A percentile compares a stretch with the other conserved stretches of the same genome.
These are phyloP conservation scores for Hymenoscyphus scutula DNA, from an alignment of 2,329 filamentous ascomycete genomes.

Conservation along the genomic window DNA sequence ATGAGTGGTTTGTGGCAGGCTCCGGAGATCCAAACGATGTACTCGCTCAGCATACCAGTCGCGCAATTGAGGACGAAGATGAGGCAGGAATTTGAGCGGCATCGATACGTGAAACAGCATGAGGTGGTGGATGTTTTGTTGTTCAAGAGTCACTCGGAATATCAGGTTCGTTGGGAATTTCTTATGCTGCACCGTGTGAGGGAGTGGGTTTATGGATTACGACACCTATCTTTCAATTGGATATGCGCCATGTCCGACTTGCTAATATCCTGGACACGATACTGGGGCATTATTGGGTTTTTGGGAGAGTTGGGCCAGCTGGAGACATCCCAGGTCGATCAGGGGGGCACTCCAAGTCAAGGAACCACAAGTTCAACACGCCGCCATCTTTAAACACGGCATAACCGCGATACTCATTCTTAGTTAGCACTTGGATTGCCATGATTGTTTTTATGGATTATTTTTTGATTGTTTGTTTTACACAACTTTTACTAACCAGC, in stretches of 20 bases:
- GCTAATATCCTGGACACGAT: too few species aligned
- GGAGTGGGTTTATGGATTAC: background rate
- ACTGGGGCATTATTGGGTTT: too few species aligned
- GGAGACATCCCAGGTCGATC: too few species aligned
- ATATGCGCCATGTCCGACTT: background rate
- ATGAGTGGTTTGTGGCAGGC: conserved; percentile 55
- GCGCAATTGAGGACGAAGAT: conserved; percentile 88
- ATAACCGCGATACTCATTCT: too few species aligned
- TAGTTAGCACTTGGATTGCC: background rate
- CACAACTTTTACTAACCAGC: background rate
- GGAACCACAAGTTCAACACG: too few species aligned
- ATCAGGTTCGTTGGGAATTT: conserved; percentile 64
- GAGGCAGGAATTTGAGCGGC: conserved; percentile 93
- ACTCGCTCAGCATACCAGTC: conserved; percentile 85
- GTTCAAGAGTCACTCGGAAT: conserved; percentile 89
- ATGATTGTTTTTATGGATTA: background rate
- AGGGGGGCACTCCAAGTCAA: too few species aligned
- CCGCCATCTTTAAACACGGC: too few species aligned
- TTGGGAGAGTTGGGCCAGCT: too few species aligned
- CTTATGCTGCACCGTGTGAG: background rate
- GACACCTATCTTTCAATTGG: too few species aligned
- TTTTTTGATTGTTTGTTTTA: background rate
- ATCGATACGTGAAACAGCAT: conserved; percentile 89
- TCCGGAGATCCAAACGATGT: conserved; percentile 96
- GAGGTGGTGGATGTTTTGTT: conserved; percentile 84